A percentile compares a stretch with the other conserved stretches of the same genome.
These are phyloP conservation scores for Talaromyces sp. DNA, from an alignment of 2,329 filamentous ascomycete genomes.

Conservation along the genomic window DNA sequence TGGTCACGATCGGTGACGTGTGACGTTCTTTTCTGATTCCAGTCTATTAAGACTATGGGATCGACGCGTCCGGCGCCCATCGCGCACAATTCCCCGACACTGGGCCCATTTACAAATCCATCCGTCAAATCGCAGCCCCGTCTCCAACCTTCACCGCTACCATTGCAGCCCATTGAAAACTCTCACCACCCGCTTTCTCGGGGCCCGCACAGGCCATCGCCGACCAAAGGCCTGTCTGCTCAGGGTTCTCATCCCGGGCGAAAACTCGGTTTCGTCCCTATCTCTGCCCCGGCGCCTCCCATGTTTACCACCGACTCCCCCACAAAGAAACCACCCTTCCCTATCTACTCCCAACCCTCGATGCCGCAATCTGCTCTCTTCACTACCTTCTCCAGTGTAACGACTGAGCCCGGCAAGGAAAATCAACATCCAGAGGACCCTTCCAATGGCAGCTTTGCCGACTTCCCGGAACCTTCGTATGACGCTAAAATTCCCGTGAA, in stretches of 20 bases:
- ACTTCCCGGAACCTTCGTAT: slow-evolving; percentile 51
- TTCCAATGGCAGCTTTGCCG: slow-evolving; percentile 49
- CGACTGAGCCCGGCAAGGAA: slow-evolving; percentile 53
- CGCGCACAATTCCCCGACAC: slow-evolving; percentile 63
- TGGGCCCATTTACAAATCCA: slow-evolving; percentile 44
- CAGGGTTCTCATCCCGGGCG: slow-evolving; percentile 59
- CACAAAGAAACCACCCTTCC: slow-evolving; percentile 46
- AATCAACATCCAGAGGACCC: slow-evolving; percentile 42
- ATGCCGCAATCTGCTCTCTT: slow-evolving; percentile 52
- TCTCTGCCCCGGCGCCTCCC: slow-evolving; percentile 49
- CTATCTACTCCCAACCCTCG: slow-evolving; percentile 34
- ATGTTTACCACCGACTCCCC: slow-evolving; percentile 53
- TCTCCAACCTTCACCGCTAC: slow-evolving; percentile 58
- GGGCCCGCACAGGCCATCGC: slow-evolving; percentile 61
- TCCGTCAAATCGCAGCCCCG: slow-evolving; percentile 38
- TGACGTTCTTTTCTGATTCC: slow-evolving; percentile 15
- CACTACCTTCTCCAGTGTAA: slow-evolving; percentile 52
- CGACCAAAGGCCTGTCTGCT: slow-evolving; percentile 64
- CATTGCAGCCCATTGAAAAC: slow-evolving; percentile 47
- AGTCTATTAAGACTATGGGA: slow-evolving; percentile 34
- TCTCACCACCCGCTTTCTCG: slow-evolving; percentile 61
- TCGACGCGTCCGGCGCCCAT: slow-evolving; percentile 48
- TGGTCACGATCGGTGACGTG: slow-evolving; percentile 18
- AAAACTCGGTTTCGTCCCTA: slow-evolving; percentile 66
- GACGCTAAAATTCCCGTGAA: slow-evolving; percentile 51